Evolutionary conservation across 148 eudicot species (phyloP).

Genomic region (Pouteria glomerata): DNA sequence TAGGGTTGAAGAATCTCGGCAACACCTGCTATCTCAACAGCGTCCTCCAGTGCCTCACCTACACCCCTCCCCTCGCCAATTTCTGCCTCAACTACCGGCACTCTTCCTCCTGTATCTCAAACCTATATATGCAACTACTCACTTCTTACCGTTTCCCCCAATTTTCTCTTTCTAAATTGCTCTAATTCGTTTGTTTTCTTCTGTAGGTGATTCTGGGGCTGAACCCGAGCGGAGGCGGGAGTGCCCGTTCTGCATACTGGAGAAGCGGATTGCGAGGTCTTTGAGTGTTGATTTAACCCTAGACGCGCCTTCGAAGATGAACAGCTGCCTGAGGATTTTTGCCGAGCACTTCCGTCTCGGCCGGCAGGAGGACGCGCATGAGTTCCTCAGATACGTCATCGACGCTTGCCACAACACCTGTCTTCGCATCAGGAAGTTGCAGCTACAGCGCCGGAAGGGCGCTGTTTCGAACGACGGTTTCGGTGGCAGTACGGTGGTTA

Average conservation of each 20-base stretch:
- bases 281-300: constrained; percentile 47
- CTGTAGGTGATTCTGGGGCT: constrained; percentile 57
- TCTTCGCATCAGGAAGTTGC: constrained; percentile 78
- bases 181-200: not conserved
- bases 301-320: constrained; percentile 73
- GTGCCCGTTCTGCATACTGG: constrained; percentile 90
- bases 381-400: constrained; percentile 89
- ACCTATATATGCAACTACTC: not conserved
- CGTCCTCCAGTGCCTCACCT: constrained; percentile 96
- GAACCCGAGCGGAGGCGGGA: constrained; percentile 59
- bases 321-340: constrained; percentile 56
- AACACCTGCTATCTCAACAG: constrained; percentile 90
- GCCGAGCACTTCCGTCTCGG: constrained; percentile 73
- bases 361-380: constrained; percentile 97
- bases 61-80: constrained; percentile 95
- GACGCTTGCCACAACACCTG: constrained; percentile 91
- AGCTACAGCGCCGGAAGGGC: constrained; percentile 38
- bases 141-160: not conserved
- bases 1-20: constrained; percentile 87
- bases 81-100: constrained; percentile 67
- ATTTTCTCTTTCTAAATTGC: constrained; percentile 7
- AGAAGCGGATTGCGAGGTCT: constrained; percentile 74
- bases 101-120: constrained; percentile 50
- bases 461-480: constrained; percentile 37
- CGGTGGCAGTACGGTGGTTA: constrained; percentile 46